Evolutionary conservation across 2,329 filamentous ascomycete species (phyloP).

Genomic region (Neofusicoccum cordaticola): DNA sequence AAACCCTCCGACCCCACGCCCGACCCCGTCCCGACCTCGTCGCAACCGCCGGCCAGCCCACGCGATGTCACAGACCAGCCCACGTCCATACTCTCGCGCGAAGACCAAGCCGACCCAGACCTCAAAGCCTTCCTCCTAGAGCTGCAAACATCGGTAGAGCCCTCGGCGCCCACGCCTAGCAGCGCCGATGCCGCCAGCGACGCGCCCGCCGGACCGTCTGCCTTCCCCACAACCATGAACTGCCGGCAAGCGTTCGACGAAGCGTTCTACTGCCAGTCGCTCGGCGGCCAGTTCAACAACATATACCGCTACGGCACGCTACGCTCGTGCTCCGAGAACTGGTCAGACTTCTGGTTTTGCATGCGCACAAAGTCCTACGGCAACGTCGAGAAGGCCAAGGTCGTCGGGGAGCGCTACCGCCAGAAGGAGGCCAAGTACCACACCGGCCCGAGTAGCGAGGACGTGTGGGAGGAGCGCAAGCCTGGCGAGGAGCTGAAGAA

Average conservation of each 20-base stretch:
- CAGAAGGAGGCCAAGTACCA: conserved; percentile 65
- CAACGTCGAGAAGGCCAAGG: conserved; percentile 56
- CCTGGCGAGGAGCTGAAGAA: conserved; percentile 52
- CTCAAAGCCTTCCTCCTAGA: conserved; percentile 53
- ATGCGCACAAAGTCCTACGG: conserved; percentile 74
- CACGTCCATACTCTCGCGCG: conserved; percentile 31
- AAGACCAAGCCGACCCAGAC: conserved; percentile 54
- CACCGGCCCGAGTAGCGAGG: conserved; percentile 74
- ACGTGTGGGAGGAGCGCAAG: conserved; percentile 78
- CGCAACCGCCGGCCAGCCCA: conserved; percentile 20
- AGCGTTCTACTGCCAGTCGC: conserved; percentile 89
- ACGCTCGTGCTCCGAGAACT: conserved; percentile 76
- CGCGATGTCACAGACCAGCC: conserved; percentile 20
- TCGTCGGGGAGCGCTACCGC: conserved; percentile 66
- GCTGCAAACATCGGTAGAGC: conserved; percentile 36
- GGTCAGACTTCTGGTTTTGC: conserved; percentile 97
- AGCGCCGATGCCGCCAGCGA: conserved; percentile 7
- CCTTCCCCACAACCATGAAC: conserved; percentile 79
- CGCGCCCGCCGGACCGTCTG: conserved; percentile 20
- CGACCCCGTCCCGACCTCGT: conserved; percentile 22
- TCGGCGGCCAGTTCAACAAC: conserved; percentile 87
- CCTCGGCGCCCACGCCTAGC: conserved; percentile 19
- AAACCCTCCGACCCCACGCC: conserved; percentile 20
- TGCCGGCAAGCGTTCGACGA: conserved; percentile 88
- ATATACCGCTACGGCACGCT: conserved; percentile 83